These are phyloP conservation scores for Piloderma croceum DNA, from an alignment of 768 basidiomycete species.

Conservation along the genomic window DNA sequence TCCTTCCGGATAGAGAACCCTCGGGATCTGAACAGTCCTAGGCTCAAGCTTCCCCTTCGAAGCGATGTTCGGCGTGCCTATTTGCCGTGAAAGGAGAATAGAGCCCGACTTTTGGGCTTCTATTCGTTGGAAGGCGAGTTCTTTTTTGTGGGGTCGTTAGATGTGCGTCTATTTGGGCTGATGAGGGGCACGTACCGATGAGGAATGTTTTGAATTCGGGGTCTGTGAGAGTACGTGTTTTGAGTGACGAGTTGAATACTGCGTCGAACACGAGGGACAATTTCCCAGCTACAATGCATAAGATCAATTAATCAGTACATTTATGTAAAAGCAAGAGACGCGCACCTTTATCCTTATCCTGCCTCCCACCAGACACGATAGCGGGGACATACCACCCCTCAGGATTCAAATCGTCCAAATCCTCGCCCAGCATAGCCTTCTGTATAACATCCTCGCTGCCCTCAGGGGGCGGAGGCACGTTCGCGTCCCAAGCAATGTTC, in stretches of 20 bases:
- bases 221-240: constrained; percentile 53
- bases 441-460: constrained; percentile 52
- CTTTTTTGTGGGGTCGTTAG: constrained; percentile 38
- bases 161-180: not conserved
- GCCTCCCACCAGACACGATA: constrained; percentile 57
- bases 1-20: constrained; percentile 14
- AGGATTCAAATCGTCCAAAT: constrained; percentile 32
- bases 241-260: constrained; percentile 55
- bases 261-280: constrained; percentile 69
- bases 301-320: constrained; percentile 2
- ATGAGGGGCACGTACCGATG: constrained; percentile 43
- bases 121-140: constrained; percentile 63
- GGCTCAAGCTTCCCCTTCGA: constrained; percentile 66
- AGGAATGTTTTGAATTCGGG: constrained; percentile 64
- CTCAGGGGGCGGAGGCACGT: constrained; percentile 66
- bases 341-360: constrained; percentile 67
- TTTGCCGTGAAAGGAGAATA: constrained; percentile 58
- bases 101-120: constrained; percentile 60
- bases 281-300: constrained; percentile 51
- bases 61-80: constrained; percentile 70
- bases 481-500: constrained; percentile 65
- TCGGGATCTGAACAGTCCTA: constrained; percentile 53
- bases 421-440: constrained; percentile 50
- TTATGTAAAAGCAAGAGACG: constrained; percentile 13
- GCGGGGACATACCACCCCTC: constrained; percentile 64